These are phyloP conservation scores for Amniculicola lignicola DNA, from an alignment of 495 filamentous ascomycete species.

Conservation along the genomic window DNA sequence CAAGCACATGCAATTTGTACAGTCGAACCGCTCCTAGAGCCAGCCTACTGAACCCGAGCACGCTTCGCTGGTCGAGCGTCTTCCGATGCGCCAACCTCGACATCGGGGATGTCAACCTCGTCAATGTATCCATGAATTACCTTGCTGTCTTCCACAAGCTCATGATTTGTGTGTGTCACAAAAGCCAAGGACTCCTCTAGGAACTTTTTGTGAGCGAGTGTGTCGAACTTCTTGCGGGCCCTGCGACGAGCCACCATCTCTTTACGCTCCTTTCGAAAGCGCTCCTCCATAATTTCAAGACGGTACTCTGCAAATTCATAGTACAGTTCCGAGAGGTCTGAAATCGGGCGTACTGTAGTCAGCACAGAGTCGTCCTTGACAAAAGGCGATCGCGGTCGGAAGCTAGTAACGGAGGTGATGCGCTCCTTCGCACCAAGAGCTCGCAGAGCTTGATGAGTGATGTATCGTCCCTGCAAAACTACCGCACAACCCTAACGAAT, in stretches of 20 bases:
- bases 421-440: constrained; percentile 63
- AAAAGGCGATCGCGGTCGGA: constrained; percentile 58
- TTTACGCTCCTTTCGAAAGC: constrained; percentile 43
- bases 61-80: constrained; percentile 22
- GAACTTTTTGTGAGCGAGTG: constrained; percentile 44
- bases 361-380: constrained; percentile 65
- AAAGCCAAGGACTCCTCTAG: constrained; percentile 54
- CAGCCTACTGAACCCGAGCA: constrained; percentile 18
- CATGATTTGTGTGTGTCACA: constrained; percentile 53
- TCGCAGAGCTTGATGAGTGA: constrained; percentile 65
- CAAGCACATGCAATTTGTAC: too few species aligned
- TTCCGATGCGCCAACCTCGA: constrained; percentile 22
- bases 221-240: constrained; percentile 41
- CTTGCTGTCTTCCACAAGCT: constrained; percentile 55
- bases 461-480: constrained; percentile 69
- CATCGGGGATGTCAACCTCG: constrained; percentile 39
- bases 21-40: too few species aligned
- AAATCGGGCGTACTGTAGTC: constrained; percentile 63
- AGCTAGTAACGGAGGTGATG: constrained; percentile 71
- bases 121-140: constrained; percentile 51
- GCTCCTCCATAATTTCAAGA: constrained; percentile 65
- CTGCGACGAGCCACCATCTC: constrained; percentile 33
- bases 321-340: constrained; percentile 65
- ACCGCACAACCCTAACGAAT: constrained; percentile 59
- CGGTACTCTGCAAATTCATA: constrained; percentile 68